phyloP scores from a whole-genome alignment of 257 asterid genomes.

The Solanum stenotomum region DNA sequence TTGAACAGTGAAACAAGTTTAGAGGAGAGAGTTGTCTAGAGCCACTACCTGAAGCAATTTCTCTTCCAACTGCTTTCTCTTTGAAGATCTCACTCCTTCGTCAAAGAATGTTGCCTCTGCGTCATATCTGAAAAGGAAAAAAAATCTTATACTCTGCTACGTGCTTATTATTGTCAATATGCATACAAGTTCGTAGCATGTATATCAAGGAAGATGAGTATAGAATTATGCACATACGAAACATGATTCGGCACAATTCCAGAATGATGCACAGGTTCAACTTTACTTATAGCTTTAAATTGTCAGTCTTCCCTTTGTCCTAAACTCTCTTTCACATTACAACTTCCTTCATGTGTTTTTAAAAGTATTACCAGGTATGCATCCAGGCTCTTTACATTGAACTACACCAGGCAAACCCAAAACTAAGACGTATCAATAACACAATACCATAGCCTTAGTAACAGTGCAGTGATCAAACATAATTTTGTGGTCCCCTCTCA shows the following conservation, averaged over 20 bases:
- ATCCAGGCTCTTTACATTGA: background rate
- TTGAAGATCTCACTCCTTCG: conserved; percentile 77
- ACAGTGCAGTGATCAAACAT: background rate
- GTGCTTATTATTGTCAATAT: background rate
- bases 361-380: background rate
- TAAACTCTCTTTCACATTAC: background rate
- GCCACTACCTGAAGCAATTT: conserved; percentile 75
- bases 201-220: background rate
- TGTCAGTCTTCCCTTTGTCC: background rate
- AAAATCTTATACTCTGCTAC: background rate
- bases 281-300: background rate
- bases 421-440: background rate
- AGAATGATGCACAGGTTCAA: background rate
- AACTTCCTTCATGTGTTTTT: background rate
- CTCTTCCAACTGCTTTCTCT: conserved; percentile 85
- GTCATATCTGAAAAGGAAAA: conserved; percentile 55
- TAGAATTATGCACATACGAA: background rate
- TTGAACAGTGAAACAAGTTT: background rate
- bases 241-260: background rate
- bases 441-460: background rate
- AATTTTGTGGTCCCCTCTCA: background rate
- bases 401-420: background rate
- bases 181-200: background rate
- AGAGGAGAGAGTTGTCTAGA: background rate
- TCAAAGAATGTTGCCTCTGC: conserved; percentile 89